These are phyloP conservation scores for Omphalea diandra DNA, from an alignment of 441 rosid genomes.

Conservation along the genomic window DNA sequence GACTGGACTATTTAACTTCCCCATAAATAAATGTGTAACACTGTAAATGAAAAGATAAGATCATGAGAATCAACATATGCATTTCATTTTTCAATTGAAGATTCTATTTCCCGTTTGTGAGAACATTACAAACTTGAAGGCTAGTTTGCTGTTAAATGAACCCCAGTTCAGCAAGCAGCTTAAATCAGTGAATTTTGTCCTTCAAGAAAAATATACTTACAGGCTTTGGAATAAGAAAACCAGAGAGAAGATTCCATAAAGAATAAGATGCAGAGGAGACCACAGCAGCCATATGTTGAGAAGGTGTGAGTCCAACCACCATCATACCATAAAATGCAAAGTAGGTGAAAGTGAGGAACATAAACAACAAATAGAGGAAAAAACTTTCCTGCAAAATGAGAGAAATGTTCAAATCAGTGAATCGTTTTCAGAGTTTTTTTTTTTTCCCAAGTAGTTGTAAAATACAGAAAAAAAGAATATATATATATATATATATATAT, in stretches of 20 bases:
- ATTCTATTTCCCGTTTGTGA: background rate
- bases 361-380: slow-evolving; percentile 64
- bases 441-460: no score
- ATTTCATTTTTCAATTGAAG: background rate
- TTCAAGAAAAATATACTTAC: slow-evolving; percentile 40
- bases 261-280: slow-evolving; percentile 92
- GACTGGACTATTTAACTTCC: background rate
- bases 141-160: background rate
- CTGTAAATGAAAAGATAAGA: background rate
- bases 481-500: background rate
- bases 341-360: slow-evolving; percentile 94
- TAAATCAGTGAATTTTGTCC: background rate
- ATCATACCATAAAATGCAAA: slow-evolving; percentile 91
- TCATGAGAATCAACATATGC: background rate
- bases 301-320: slow-evolving; percentile 93
- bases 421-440: background rate
- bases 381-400: slow-evolving; percentile 65
- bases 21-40: background rate
- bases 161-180: background rate
- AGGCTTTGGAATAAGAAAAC: slow-evolving; percentile 80
- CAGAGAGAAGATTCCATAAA: slow-evolving; percentile 92
- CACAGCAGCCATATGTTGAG: slow-evolving; percentile 74
- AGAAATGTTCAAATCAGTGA: background rate
- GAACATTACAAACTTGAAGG: background rate
- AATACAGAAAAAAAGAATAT: background rate